Percentiles rank a stretch among this genome's conserved stretches.
These are phyloP conservation scores for Ceratocystis cacaofunesta DNA, from an alignment of 2,329 filamentous ascomycete species.

Conservation along the genomic window DNA sequence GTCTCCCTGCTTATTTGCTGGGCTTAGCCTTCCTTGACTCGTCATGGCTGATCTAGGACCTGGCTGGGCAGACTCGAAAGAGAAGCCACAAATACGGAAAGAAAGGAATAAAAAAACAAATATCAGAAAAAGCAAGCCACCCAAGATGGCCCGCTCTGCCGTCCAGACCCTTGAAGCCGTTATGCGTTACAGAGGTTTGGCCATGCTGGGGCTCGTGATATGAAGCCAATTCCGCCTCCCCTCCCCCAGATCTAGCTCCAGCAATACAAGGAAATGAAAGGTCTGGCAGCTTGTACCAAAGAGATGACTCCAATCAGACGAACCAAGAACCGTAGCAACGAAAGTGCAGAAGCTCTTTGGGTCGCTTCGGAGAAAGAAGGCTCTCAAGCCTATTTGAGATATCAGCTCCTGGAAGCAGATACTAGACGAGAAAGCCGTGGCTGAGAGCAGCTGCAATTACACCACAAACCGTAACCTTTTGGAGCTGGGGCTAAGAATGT, in stretches of 20 bases:
- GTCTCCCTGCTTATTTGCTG: background rate
- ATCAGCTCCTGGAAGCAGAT: background rate
- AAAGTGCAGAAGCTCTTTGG: background rate
- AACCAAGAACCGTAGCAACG: background rate
- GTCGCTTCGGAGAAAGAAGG: background rate
- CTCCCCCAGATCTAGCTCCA: background rate
- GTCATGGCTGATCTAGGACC: background rate
- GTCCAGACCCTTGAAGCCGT: background rate
- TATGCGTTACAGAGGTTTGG: background rate
- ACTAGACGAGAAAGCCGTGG: background rate
- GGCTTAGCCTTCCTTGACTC: background rate
- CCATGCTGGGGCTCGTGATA: conserved; percentile 3
- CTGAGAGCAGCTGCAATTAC: too few species aligned
- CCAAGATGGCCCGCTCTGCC: background rate
- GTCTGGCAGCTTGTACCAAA: background rate
- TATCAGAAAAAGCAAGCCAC: background rate
- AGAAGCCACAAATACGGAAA: background rate
- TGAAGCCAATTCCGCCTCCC: background rate
- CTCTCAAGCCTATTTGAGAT: background rate
- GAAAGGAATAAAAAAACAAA: background rate
- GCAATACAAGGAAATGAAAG: conserved; percentile 1
- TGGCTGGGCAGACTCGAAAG: background rate
- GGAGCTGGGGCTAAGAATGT: background rate
- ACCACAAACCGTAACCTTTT: too few species aligned
- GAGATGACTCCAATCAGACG: conserved; percentile 1